Conservation (phyloP, 108 stramenopile species). For the Cyclotella distinguenda region DNA sequence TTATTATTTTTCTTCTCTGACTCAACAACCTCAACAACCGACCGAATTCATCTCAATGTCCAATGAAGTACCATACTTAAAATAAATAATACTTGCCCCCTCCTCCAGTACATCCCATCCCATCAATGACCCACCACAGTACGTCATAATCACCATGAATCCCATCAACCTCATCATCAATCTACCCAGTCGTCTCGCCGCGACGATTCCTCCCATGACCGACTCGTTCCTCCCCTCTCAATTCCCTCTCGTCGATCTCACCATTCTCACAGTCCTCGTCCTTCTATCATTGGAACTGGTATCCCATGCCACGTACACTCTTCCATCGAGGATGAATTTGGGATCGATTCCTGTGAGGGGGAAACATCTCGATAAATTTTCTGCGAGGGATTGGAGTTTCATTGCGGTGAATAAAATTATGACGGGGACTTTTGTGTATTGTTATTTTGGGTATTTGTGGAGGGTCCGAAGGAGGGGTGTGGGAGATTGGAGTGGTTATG, state of each 20-base stretch:
- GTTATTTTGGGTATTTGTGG: constrained; percentile 61
- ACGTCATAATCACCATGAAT: too few species aligned
- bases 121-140: too few species aligned
- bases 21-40: too few species aligned
- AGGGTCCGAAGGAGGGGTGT: constrained; percentile 25
- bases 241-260: constrained; percentile 23
- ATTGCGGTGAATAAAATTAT: constrained; percentile 72
- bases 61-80: too few species aligned
- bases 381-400: constrained; percentile 55
- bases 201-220: background rate
- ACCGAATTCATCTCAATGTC: too few species aligned
- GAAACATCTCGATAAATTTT: constrained; percentile 82
- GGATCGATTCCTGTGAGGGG: constrained; percentile 78
- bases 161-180: too few species aligned
- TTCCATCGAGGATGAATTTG: constrained; percentile 14
- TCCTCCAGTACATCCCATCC: too few species aligned
- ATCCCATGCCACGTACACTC: constrained; percentile 18
- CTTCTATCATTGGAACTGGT: constrained; percentile 31
- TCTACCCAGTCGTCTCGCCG: too few species aligned
- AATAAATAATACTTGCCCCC: too few species aligned
- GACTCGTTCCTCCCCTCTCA: background rate
- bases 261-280: constrained; percentile 24
- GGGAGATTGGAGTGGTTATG: constrained; percentile 18
- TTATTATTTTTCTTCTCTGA: too few species aligned
- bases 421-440: constrained; percentile 82